Evolutionary conservation across 345 rosid species (phyloP).

Genomic region (Ceriops tagal): DNA sequence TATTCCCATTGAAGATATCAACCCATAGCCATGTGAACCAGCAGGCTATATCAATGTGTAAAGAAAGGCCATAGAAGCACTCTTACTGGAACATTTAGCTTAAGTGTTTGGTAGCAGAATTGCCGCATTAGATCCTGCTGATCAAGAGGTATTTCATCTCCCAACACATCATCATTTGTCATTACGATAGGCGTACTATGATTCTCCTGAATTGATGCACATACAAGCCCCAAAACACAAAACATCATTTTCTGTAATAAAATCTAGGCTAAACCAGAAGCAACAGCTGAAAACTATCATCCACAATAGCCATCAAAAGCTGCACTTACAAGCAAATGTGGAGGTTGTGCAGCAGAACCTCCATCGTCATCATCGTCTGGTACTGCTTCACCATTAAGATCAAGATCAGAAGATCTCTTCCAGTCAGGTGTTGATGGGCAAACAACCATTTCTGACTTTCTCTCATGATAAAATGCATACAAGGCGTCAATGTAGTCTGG

Average conservation of each 20-base stretch:
- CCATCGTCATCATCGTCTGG: constrained; percentile 70
- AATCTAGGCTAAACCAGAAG: constrained; percentile 2
- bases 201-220: constrained; percentile 51
- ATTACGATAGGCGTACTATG: constrained; percentile 46
- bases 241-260: neutral
- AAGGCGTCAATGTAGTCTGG: constrained; percentile 81
- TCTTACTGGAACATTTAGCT: constrained; percentile 59
- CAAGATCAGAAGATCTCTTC: constrained; percentile 90
- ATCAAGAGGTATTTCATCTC: constrained; percentile 88
- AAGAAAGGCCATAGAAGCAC: constrained; percentile 5
- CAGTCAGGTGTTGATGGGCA: constrained; percentile 96
- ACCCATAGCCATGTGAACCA: too few species aligned
- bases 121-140: constrained; percentile 58
- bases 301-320: constrained; percentile 5
- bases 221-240: neutral
- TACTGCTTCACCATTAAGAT: constrained; percentile 95
- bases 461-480: constrained; percentile 87
- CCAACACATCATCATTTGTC: constrained; percentile 95
- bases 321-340: constrained; percentile 39
- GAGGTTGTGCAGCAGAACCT: constrained; percentile 28
- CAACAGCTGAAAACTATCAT: neutral
- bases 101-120: constrained; percentile 67
- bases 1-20: too few species aligned
- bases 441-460: constrained; percentile 57
- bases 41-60: too few species aligned